phyloP scores from a whole-genome alignment of 257 asterid species.

The Plantago major region DNA sequence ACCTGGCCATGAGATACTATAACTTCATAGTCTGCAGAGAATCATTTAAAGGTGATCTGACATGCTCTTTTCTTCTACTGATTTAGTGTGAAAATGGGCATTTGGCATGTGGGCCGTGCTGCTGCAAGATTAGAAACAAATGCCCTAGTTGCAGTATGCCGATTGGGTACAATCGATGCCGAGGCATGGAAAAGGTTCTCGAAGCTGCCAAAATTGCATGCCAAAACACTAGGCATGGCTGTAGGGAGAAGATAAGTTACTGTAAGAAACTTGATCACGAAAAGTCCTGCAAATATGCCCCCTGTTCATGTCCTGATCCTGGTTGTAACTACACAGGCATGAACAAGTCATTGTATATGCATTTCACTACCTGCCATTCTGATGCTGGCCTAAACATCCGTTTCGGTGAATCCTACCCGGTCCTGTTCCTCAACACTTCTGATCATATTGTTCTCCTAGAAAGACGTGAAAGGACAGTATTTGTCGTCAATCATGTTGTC shows the following conservation, averaged over 20 bases:
- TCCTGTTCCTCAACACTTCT: slow-evolving; percentile 25
- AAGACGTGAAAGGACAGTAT: slow-evolving; percentile 21
- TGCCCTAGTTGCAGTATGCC: slow-evolving; percentile 46
- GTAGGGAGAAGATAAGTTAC: slow-evolving; percentile 38
- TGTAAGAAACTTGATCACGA: slow-evolving; percentile 43
- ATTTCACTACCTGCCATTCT: slow-evolving; percentile 25
- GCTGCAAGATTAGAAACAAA: slow-evolving; percentile 40
- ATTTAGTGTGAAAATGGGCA: slow-evolving; percentile 79
- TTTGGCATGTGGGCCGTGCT: slow-evolving; percentile 64
- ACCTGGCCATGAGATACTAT: no score
- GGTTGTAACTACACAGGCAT: slow-evolving; percentile 32
- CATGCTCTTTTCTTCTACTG: slow-evolving; percentile 10
- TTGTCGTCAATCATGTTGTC: slow-evolving; percentile 35
- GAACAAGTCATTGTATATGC: slow-evolving; percentile 30
- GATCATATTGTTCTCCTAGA: slow-evolving; percentile 39
- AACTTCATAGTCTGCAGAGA: neutral
- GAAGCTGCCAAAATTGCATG: slow-evolving; percentile 51
- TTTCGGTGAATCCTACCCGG: no score
- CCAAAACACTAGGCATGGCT: slow-evolving; percentile 40
- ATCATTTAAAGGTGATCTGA: slow-evolving; percentile 10
- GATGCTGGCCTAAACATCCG: neutral
- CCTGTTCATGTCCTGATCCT: slow-evolving; percentile 51
- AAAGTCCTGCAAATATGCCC: slow-evolving; percentile 37
- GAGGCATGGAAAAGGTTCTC: slow-evolving; percentile 62
- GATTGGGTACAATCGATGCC: slow-evolving; percentile 66